Conservation (phyloP, 805 yeast genomes). For the Blastobotrys terrestris region DNA sequence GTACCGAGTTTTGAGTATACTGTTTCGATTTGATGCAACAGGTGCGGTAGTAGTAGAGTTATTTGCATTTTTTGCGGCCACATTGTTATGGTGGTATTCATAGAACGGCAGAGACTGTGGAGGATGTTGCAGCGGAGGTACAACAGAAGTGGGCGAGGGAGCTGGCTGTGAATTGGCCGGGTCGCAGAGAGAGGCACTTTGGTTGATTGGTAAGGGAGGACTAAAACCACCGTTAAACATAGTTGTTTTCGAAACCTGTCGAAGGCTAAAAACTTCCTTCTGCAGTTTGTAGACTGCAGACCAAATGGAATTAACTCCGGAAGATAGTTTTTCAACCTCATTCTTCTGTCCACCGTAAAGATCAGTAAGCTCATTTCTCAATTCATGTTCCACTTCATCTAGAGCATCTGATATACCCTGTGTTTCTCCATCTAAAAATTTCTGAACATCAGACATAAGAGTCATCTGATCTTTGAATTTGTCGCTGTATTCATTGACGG, state of each 20-base stretch:
- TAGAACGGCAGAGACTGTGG: background rate
- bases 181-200: background rate
- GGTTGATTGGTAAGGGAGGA: background rate
- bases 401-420: background rate
- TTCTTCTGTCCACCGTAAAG: background rate
- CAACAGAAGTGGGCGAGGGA: background rate
- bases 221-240: background rate
- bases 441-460: background rate
- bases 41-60: background rate
- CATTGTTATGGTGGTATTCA: background rate
- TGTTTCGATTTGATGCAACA: background rate
- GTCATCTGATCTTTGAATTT: background rate
- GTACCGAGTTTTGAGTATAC: slow-evolving; percentile 7
- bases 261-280: background rate
- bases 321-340: background rate
- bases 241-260: background rate
- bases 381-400: background rate
- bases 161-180: background rate
- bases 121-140: background rate
- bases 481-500: background rate
- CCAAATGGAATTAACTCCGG: slow-evolving; percentile 1
- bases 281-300: background rate
- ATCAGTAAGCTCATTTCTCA: background rate
- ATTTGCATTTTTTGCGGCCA: background rate
- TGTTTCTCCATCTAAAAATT: background rate